Evolutionary conservation across 106 monocot species (phyloP).

Genomic region (Phalaenopsis aphrodite): DNA sequence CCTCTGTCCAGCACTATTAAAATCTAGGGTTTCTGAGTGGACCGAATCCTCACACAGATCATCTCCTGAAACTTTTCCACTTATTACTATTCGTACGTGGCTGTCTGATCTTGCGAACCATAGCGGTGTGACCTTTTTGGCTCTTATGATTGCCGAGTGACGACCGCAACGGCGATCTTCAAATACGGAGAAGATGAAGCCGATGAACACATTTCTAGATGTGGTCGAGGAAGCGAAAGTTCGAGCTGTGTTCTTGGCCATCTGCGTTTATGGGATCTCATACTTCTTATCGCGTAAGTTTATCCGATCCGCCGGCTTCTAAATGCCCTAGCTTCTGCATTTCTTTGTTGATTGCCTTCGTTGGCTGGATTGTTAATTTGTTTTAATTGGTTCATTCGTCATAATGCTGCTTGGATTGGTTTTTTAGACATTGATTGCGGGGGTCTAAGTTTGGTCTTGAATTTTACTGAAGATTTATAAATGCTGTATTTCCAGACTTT

Average conservation of each 20-base stretch:
- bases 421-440: neutral
- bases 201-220: constrained; percentile 41
- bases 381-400: neutral
- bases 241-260: constrained; percentile 38
- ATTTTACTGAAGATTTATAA: neutral
- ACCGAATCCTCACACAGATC: neutral
- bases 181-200: constrained; percentile 13
- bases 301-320: neutral
- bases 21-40: neutral
- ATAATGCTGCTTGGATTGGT: neutral
- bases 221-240: constrained; percentile 56
- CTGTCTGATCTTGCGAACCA: neutral
- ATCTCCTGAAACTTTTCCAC: neutral
- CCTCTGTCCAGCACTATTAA: neutral
- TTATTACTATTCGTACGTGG: neutral
- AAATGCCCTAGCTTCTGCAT: neutral
- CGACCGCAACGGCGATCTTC: neutral
- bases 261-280: constrained; percentile 52
- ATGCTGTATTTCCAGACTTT: neutral
- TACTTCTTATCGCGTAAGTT: constrained; percentile 60
- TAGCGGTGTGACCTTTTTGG: constrained; percentile 5
- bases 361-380: neutral
- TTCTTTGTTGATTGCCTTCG: neutral
- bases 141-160: neutral
- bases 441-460: neutral